A percentile compares a stretch with the other conserved stretches of the same genome.
Conservation (phyloP, 2,329 filamentous ascomycete species). For the Cryphonectria parasitica region DNA sequence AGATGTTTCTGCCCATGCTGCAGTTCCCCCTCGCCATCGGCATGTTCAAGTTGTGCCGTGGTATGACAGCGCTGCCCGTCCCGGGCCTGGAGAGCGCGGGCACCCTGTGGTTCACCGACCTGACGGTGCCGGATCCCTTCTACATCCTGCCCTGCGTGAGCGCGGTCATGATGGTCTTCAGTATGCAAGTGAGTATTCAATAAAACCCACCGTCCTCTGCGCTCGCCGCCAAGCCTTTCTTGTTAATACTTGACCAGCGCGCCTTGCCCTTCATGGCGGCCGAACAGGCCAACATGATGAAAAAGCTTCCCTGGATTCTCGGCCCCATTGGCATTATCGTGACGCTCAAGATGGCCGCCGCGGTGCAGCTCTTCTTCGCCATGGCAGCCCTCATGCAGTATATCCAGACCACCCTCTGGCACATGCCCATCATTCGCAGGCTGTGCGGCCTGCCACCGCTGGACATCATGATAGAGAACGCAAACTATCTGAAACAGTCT, state of each 20-base stretch:
- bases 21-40: slow-evolving; percentile 75
- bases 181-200: slow-evolving; percentile 57
- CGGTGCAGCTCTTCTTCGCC: slow-evolving; percentile 67
- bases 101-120: slow-evolving; percentile 76
- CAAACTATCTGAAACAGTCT: not conserved
- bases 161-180: slow-evolving; percentile 58
- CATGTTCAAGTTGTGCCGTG: slow-evolving; percentile 75
- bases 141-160: slow-evolving; percentile 72
- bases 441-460: slow-evolving; percentile 44
- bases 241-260: slow-evolving; percentile 33
- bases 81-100: slow-evolving; percentile 75
- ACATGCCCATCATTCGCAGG: slow-evolving; percentile 43
- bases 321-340: slow-evolving; percentile 43
- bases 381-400: slow-evolving; percentile 43
- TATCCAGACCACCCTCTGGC: slow-evolving; percentile 50
- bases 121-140: slow-evolving; percentile 77
- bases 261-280: slow-evolving; percentile 39
- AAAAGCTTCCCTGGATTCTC: slow-evolving; percentile 41
- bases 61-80: slow-evolving; percentile 78
- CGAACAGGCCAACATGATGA: slow-evolving; percentile 39
- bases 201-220: not conserved
- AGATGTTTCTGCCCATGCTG: slow-evolving; percentile 59
- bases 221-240: not conserved
- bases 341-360: slow-evolving; percentile 51
- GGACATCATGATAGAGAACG: slow-evolving; percentile 6